Evolutionary conservation across 1,284 basidiomycete genomes (phyloP), one percentile per base, ranked within the genome.

Genomic region (Rhodotorula sp.): DNA sequence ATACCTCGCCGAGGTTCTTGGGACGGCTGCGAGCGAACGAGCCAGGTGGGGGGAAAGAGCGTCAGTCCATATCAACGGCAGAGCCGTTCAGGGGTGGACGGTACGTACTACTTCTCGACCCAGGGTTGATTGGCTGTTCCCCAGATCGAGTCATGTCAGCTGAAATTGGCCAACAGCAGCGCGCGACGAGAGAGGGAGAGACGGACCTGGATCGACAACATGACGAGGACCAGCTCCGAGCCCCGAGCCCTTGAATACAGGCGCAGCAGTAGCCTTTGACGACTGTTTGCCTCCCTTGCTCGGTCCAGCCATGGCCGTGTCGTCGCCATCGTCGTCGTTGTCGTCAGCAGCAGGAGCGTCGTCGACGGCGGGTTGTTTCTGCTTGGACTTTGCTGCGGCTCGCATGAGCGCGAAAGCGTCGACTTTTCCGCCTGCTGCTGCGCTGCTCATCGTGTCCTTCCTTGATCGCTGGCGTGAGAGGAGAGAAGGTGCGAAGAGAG

Each of bases 1-100:
- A 92, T 63, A 99, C 89, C 81, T 99, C 95, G 77, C 97, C 93
- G 77, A 99, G 97, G 30, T 95, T 97, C 82, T 94, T 93, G 64
- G 96, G 95, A 68, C 96, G 91, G 80, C 94, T 95, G 79, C 29
- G 45, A 44, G 53, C 49, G 58, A 46, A 55, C 33, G 20, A 30
- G 48, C 20, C 10, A 24, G 48, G 48, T 44, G 24, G 3, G 53
- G 45, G 26, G 33, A 33, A 49, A 26, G 51, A 18, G 42, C 24
- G 20, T 26, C 29, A 29, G 20, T 6, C 10, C 20, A 15, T 7
- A 3, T 14, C 33, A 51, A 29, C 48, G 46, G 15, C 22, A 6
- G 18, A 44, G 62, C 3, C 26, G 26, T n/a, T 5, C 4, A 26
- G n/a, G 26, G 26, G 17, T 22, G 22, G 14, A 22, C 17, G 8